Percentiles rank a stretch among this genome's conserved stretches.
These are phyloP conservation scores for Alternaria sp. DNA, from an alignment of 2,329 filamentous ascomycete genomes.

Conservation along the genomic window DNA sequence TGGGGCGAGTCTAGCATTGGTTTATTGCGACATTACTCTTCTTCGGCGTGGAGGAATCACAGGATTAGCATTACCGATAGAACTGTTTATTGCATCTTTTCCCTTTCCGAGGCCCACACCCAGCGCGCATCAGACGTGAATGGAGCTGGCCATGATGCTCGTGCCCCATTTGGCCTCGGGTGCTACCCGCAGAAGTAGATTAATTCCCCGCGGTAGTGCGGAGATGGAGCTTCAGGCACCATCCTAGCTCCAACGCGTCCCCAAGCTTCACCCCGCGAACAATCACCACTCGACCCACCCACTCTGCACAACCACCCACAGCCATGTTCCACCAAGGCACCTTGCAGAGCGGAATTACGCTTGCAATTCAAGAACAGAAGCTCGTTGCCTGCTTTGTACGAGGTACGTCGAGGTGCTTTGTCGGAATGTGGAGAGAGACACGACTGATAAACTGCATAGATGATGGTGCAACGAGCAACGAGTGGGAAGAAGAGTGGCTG, in stretches of 20 bases:
- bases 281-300: constrained; percentile 13
- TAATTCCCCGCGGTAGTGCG: constrained; percentile 21
- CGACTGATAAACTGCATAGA: constrained; percentile 60
- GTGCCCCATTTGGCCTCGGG: constrained; percentile 16
- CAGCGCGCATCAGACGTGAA: not conserved
- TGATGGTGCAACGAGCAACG: constrained; percentile 71
- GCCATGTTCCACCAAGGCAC: constrained; percentile 83
- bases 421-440: constrained; percentile 20
- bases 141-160: not conserved
- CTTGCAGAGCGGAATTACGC: constrained; percentile 80
- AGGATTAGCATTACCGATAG: constrained; percentile 43
- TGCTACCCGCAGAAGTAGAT: constrained; percentile 11
- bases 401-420: constrained; percentile 59
- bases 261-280: constrained; percentile 29
- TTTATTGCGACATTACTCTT: constrained; percentile 36
- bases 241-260: constrained; percentile 27
- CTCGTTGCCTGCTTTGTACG: constrained; percentile 86
- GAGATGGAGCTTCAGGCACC: constrained; percentile 16
- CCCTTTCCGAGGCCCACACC: not conserved
- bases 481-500: constrained; percentile 78
- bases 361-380: constrained; percentile 78
- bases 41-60: constrained; percentile 41
- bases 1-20: constrained; percentile 28
- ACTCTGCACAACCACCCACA: constrained; percentile 1
- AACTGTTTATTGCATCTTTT: constrained; percentile 36